These are phyloP conservation scores for Aspergillus steynii DNA, from an alignment of 495 filamentous ascomycete genomes.

Conservation along the genomic window DNA sequence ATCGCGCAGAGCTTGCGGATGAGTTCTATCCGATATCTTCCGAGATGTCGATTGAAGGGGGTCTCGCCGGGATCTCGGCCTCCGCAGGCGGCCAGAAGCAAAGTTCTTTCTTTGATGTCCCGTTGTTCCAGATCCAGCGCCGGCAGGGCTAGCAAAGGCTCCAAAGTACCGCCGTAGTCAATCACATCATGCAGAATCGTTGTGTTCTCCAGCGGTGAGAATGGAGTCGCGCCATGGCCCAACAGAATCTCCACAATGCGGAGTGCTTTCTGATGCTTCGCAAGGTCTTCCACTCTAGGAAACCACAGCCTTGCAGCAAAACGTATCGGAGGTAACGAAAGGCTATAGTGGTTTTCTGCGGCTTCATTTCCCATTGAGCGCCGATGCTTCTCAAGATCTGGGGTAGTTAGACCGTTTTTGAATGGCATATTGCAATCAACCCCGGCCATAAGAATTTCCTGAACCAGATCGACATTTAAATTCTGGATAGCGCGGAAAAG, in stretches of 20 bases:
- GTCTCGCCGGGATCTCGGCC: neutral
- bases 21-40: neutral
- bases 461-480: neutral
- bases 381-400: neutral
- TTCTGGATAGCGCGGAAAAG: neutral
- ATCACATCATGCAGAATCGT: neutral
- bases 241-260: neutral
- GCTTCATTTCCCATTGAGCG: neutral
- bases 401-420: neutral
- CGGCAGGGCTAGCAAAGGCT: neutral
- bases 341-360: neutral
- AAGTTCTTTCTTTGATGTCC: neutral
- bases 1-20: conserved; percentile 1
- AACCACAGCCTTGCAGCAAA: neutral
- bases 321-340: neutral
- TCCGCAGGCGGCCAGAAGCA: conserved; percentile 4
- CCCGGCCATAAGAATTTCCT: neutral
- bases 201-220: neutral
- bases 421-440: neutral
- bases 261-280: neutral
- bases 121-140: conserved; percentile 3
- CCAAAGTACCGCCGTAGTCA: neutral
- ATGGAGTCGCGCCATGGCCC: neutral
- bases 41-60: no score
- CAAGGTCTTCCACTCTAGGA: neutral